Base-by-base conservation (phyloP, 179 eudicot genomes). In the Silene vulgaris region DNA sequence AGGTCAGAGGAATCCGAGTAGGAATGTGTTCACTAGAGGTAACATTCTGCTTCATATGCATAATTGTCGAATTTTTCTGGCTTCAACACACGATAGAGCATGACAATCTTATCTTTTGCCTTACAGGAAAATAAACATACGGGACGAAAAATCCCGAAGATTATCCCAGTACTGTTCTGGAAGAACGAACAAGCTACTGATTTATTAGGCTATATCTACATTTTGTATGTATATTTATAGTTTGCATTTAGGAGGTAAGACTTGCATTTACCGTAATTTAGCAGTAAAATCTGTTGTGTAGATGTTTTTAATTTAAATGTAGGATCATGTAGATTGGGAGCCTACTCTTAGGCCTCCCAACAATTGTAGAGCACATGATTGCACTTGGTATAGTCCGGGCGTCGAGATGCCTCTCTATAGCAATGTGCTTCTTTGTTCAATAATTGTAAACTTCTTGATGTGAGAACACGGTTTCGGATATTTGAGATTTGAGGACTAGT, bases 1-100 rank as follows among this genome's bases (percentile, higher is more conserved):
- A 82, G 79, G 84, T 77, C 88, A 81, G 23, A 86, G 82, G 79
- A 85, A 81, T 80, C 85, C 79, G 13, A 85, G 35, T 76, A 89
- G 77, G 80, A 86, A 79, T 77, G 74, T 84, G 65, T 76, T 84
- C 16, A 30, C 82, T 52, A 82, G 82, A 90, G 88, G 94, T 86
- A 76, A 76, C 60, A 1, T 20, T 65, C 54, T 16, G 23, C 48
- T 40, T 14, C 3, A 17, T 43, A 16, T 26, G 17, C 17, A 12
- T 12, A 23, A 62, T 20, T 62, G 11, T 4, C 21, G 21, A 17
- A 0, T 8, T 40, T 40, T 40, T 40, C 48, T 40, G 28, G 30
- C 1, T 60, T 1, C 19, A 12, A 16, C 7, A 3, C 8, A 37
- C 21, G 29, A 4, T 37, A 45, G 26, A 69, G 20, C 11, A 3